phyloP scores from a whole-genome alignment of 805 yeast species.

The Metschnikowia cubensis region DNA sequence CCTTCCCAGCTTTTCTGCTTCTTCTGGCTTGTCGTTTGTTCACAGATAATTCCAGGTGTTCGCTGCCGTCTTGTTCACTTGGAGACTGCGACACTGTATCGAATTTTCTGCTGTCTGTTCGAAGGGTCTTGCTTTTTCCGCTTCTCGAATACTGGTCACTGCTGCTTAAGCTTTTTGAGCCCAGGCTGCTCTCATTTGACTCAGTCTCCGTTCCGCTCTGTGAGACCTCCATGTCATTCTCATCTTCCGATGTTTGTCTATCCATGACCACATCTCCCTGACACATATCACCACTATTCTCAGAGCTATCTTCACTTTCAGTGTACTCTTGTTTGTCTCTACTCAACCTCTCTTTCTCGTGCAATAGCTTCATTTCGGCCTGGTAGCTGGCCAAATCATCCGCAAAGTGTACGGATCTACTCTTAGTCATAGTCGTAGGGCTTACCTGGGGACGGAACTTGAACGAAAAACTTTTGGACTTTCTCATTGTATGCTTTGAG shows the following conservation, averaged over 20 bases:
- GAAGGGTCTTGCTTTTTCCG: not conserved
- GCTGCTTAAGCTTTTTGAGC: not conserved
- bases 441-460: not conserved
- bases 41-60: not conserved
- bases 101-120: not conserved
- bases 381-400: slow-evolving; percentile 12
- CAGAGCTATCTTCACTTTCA: not conserved
- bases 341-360: not conserved
- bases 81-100: not conserved
- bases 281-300: not conserved
- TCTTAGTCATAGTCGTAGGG: slow-evolving; percentile 7
- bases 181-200: not conserved
- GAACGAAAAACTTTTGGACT: slow-evolving; percentile 14
- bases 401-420: slow-evolving; percentile 18
- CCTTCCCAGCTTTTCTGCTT: not conserved
- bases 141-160: not conserved
- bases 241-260: not conserved
- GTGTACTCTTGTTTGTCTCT: not conserved
- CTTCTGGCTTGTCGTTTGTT: not conserved
- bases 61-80: not conserved
- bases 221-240: not conserved
- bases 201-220: not conserved
- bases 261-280: not conserved
- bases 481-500: slow-evolving; percentile 5
- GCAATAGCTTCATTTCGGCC: slow-evolving; percentile 3